These are phyloP conservation scores for Candida nitratophila DNA, from an alignment of 805 yeast species.

Conservation along the genomic window DNA sequence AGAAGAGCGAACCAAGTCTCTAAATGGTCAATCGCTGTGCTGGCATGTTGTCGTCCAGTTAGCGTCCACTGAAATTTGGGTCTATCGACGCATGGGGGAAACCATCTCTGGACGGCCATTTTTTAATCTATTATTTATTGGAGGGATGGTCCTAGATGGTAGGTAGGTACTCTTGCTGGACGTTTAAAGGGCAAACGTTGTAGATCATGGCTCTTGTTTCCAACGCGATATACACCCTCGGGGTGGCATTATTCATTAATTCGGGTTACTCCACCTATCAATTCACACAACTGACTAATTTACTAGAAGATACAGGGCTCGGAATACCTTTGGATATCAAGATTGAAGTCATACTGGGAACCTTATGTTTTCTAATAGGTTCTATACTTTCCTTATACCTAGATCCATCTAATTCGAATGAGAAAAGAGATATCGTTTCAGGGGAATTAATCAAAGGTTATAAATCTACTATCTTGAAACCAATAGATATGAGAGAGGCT, in stretches of 20 bases:
- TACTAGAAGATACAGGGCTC: slow-evolving; percentile 6
- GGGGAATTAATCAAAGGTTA: slow-evolving; percentile 24
- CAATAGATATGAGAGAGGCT: slow-evolving; percentile 43
- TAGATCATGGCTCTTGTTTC: slow-evolving; percentile 2
- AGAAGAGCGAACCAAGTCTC: neutral
- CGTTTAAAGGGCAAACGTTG: too few species aligned
- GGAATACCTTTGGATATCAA: slow-evolving; percentile 39
- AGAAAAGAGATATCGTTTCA: slow-evolving; percentile 15
- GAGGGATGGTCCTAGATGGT: too few species aligned
- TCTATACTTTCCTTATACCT: slow-evolving; percentile 26
- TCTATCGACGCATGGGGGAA: neutral
- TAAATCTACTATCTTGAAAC: slow-evolving; percentile 29
- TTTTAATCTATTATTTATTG: too few species aligned
- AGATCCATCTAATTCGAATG: slow-evolving; percentile 8
- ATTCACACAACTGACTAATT: slow-evolving; percentile 33
- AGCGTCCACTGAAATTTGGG: neutral
- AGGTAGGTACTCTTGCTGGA: too few species aligned
- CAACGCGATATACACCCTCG: slow-evolving; percentile 4
- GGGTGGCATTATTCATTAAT: slow-evolving; percentile 29
- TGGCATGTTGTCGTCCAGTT: neutral
- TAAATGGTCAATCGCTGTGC: neutral
- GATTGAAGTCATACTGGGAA: slow-evolving; percentile 43
- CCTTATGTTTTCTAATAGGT: slow-evolving; percentile 34
- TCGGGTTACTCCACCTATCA: slow-evolving; percentile 51
- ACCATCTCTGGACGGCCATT: too few species aligned